Evolutionary conservation across 345 rosid species (phyloP).

Genomic region (Eucalyptus tenuipes): DNA sequence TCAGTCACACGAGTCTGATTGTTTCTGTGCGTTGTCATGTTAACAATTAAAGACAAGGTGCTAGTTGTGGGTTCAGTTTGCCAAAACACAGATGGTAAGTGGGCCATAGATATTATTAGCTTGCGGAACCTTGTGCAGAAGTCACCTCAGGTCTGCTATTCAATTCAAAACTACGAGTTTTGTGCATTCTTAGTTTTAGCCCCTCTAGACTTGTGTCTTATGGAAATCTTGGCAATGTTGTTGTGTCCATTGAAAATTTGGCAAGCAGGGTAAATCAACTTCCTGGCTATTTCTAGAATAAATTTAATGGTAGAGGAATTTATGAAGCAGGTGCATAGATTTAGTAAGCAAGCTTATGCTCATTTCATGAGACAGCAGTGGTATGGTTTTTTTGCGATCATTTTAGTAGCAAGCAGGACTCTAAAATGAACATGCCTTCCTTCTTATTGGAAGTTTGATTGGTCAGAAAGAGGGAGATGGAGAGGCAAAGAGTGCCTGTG

Average conservation of each 20-base stretch:
- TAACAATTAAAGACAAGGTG: neutral
- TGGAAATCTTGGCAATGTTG: neutral
- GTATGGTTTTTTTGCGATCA: neutral
- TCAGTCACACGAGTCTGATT: slow-evolving; percentile 5
- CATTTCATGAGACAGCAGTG: neutral
- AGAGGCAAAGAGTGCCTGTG: neutral
- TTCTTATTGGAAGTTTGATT: neutral
- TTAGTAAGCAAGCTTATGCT: neutral
- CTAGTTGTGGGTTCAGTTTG: neutral
- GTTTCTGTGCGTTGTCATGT: neutral
- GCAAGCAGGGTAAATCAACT: neutral
- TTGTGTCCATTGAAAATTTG: neutral
- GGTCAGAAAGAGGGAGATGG: neutral
- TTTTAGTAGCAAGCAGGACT: neutral
- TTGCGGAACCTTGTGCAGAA: neutral
- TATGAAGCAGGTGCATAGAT: neutral
- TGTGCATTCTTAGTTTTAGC: neutral
- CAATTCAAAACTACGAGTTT: neutral
- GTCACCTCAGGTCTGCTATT: neutral
- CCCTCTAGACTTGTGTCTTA: neutral
- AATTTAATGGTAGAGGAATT: neutral
- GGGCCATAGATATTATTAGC: neutral
- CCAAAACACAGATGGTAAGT: neutral
- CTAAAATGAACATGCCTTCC: neutral
- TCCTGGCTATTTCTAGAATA: neutral